A percentile compares a stretch with the other conserved stretches of the same genome.
phyloP scores from a whole-genome alignment of 2,329 filamentous ascomycete species.

The Paramyrothecium sp. region DNA sequence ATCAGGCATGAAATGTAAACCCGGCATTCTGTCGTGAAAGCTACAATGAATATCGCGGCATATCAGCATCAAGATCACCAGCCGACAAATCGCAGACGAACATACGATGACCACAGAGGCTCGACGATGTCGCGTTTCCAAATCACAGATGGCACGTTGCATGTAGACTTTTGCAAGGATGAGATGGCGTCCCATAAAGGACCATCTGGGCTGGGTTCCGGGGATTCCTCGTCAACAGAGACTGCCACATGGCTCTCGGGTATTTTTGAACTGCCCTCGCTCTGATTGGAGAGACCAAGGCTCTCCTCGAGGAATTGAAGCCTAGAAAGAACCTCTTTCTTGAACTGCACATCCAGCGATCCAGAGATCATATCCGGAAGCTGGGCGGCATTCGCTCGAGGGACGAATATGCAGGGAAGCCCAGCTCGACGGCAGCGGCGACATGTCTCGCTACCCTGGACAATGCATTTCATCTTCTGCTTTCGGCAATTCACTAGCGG shows the following conservation, averaged over 20 bases:
- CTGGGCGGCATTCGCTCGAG: constrained; percentile 31
- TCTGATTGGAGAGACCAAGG: background rate
- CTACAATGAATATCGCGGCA: constrained; percentile 15
- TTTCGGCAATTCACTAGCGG: constrained; percentile 25
- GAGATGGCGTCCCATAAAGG: background rate
- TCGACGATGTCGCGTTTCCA: background rate
- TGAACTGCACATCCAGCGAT: constrained; percentile 2
- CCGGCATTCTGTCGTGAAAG: constrained; percentile 42
- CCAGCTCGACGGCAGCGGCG: constrained; percentile 30
- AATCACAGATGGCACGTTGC: background rate
- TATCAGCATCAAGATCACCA: background rate
- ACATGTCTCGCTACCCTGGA: constrained; percentile 29
- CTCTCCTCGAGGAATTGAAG: background rate
- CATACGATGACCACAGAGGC: background rate
- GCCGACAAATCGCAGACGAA: background rate
- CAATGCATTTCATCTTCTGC: constrained; percentile 35
- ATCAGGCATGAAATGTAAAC: constrained; percentile 41
- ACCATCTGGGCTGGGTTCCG: background rate
- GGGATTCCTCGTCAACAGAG: background rate
- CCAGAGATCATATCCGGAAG: background rate
- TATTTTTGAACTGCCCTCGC: background rate
- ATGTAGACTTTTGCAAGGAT: background rate
- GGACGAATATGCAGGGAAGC: constrained; percentile 37
- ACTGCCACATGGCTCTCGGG: background rate
- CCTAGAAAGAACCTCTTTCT: background rate